Percentiles rank a stretch among this genome's conserved stretches.
Evolutionary conservation across 768 basidiomycete genomes (phyloP).

Genomic region (Hericium alpestre): DNA sequence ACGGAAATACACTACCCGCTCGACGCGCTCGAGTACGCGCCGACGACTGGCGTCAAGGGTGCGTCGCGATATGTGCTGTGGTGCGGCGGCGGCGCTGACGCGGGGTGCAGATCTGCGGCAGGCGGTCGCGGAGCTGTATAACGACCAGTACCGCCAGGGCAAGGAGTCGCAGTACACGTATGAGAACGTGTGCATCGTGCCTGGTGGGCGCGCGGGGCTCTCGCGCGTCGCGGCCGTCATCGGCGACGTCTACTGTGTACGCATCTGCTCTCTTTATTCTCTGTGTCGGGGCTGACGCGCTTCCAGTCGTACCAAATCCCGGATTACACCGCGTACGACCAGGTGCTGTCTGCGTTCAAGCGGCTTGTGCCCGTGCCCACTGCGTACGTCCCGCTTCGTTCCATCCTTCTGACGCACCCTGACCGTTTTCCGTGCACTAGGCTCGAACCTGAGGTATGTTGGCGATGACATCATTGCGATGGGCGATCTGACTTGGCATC

Average conservation of each 20-base stretch:
- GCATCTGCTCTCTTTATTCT: constrained; percentile 2
- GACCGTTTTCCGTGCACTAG: not conserved
- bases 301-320: constrained; percentile 77
- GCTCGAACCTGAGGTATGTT: constrained; percentile 28
- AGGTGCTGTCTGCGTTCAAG: constrained; percentile 77
- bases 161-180: constrained; percentile 79
- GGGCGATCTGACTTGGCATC: too few relatives aligned
- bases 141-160: constrained; percentile 72
- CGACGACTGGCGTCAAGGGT: constrained; percentile 87
- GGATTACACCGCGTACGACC: constrained; percentile 85
- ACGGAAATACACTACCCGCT: constrained; percentile 46
- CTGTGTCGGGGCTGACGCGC: too few relatives aligned
- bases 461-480: constrained; percentile 23
- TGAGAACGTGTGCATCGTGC: constrained; percentile 92
- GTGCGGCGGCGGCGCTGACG: not conserved
- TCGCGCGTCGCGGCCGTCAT: constrained; percentile 88
- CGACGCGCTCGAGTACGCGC: constrained; percentile 82
- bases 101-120: constrained; percentile 57
- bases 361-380: constrained; percentile 87
- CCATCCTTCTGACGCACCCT: not conserved
- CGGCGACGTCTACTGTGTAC: constrained; percentile 76
- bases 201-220: constrained; percentile 84
- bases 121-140: constrained; percentile 86
- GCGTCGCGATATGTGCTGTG: constrained; percentile 1
- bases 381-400: constrained; percentile 37